Evolutionary conservation across 1,284 basidiomycete genomes (phyloP).

Genomic region (Caloboletus inedulis): DNA sequence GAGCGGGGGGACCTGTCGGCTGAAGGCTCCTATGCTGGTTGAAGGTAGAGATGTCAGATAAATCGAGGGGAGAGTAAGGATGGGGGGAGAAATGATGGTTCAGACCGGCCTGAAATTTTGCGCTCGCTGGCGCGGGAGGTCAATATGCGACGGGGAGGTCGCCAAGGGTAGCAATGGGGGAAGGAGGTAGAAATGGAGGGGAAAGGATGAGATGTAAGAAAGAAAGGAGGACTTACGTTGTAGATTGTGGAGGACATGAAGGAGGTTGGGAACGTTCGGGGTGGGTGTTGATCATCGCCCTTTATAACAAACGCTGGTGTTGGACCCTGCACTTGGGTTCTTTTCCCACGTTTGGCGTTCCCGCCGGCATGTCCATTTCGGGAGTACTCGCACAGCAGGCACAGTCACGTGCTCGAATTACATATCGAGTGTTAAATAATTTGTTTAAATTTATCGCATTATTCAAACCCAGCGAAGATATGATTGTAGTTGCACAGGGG

Average conservation of each 20-base stretch:
- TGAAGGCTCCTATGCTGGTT: constrained; percentile 65
- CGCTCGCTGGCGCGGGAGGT: neutral
- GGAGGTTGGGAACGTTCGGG: constrained; percentile 37
- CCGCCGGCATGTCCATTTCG: constrained; percentile 34
- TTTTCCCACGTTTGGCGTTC: constrained; percentile 37
- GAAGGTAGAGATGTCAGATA: constrained; percentile 19
- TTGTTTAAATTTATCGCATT: constrained; percentile 14
- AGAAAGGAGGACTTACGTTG: constrained; percentile 38
- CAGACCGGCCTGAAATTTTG: constrained; percentile 29
- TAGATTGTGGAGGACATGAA: constrained; percentile 47
- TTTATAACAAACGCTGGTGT: constrained; percentile 36
- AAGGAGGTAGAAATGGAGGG: neutral
- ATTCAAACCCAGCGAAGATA: constrained; percentile 22
- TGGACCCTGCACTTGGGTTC: constrained; percentile 34
- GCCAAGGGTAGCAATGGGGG: neutral
- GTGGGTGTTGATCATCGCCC: constrained; percentile 40
- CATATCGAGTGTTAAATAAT: constrained; percentile 21
- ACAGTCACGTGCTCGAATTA: constrained; percentile 30
- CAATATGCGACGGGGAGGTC: neutral
- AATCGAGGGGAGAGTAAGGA: neutral
- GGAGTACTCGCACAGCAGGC: constrained; percentile 26
- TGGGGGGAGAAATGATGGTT: neutral
- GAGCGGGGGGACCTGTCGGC: constrained; percentile 49
- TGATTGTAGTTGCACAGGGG: constrained; percentile 16
- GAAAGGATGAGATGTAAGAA: neutral